Evolutionary conservation across 495 filamentous ascomycete genomes (phyloP), one percentile per base, ranked within the genome.

Genomic region (Achaetomiella virescens): DNA sequence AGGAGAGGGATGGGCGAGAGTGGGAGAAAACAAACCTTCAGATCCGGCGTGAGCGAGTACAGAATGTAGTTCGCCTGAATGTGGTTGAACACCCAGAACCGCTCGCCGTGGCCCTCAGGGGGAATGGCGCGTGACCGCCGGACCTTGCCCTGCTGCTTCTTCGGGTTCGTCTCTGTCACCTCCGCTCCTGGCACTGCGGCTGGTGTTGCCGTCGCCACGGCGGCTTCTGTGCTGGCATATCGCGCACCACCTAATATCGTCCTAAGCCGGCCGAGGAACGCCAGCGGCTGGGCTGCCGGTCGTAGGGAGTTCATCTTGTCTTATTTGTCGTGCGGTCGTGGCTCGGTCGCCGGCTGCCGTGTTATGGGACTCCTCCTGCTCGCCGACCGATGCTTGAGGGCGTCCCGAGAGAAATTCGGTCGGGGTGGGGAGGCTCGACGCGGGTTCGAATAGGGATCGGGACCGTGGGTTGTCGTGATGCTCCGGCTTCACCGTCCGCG

Each of bases 41-140:
- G 62, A 25, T 80, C 71, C 46, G 82, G 82, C 7, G 74, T 80
- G 59, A 91, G 72, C 6, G 89, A 92, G 70, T 95, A 95, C 44
- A 97, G 72, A 27, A 93, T 84, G 69, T 92, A 84, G 50, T 90
- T 89, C 35, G 86, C 87, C 55, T 84, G 76, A 54, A 91, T 77
- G 70, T 98, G 85, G 69, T 80, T 80, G 73, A 86, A 96, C 67
- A 89, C 78, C 73, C 82, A 98, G 72, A 98, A 87, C 65, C 88
- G 77, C 65, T 75, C 70, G 55, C 72, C 69, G 75, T 84, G 71
- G 82, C 86, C 68, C 81, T 75, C 36, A 9, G 57, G 57, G 21
- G 46, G 55, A 3, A 29, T 27, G 31, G 22, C 36, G 24, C 52
- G 42, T 15, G 27, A 2, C 14, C 37, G 8, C 9, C 25, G 15